Percentiles rank a stretch among this genome's conserved stretches.
Evolutionary conservation across 768 basidiomycete genomes (phyloP).

Genomic region (Cyathus striatus): DNA sequence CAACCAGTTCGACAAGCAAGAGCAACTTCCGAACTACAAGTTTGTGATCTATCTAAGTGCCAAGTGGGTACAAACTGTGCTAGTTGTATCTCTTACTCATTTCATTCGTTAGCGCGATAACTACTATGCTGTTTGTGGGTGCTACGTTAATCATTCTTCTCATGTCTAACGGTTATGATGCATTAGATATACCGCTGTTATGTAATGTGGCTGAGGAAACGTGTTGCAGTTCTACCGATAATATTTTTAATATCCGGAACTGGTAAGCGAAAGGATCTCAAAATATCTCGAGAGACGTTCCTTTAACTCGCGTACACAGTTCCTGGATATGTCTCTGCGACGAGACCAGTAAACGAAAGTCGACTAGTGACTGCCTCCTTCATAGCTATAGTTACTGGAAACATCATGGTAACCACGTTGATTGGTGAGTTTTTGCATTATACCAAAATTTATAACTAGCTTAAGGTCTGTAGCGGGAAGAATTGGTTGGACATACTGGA

Average conservation of each 20-base stretch:
- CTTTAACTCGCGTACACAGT: too few species aligned
- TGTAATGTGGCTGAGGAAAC: conserved; percentile 10
- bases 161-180: neutral
- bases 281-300: too few species aligned
- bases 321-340: neutral
- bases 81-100: neutral
- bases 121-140: conserved; percentile 14
- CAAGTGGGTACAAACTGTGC: conserved; percentile 9
- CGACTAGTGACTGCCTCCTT: neutral
- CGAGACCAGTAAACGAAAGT: neutral
- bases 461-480: conserved; percentile 1
- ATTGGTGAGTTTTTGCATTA: conserved; percentile 9
- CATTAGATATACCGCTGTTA: conserved; percentile 13
- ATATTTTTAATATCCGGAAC: neutral
- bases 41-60: conserved; percentile 14
- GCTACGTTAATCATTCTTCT: neutral
- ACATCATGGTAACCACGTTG: conserved; percentile 14
- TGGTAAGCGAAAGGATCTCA: too few species aligned
- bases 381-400: conserved; percentile 1
- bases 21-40: conserved; percentile 12
- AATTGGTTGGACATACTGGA: conserved; percentile 14
- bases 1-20: conserved; percentile 7
- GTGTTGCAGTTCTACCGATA: neutral
- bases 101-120: conserved; percentile 8
- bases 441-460: neutral